A percentile compares a stretch with the other conserved stretches of the same genome.
Evolutionary conservation across 164 flowering plant species (phyloP).

Genomic region (Vitis labrusca): DNA sequence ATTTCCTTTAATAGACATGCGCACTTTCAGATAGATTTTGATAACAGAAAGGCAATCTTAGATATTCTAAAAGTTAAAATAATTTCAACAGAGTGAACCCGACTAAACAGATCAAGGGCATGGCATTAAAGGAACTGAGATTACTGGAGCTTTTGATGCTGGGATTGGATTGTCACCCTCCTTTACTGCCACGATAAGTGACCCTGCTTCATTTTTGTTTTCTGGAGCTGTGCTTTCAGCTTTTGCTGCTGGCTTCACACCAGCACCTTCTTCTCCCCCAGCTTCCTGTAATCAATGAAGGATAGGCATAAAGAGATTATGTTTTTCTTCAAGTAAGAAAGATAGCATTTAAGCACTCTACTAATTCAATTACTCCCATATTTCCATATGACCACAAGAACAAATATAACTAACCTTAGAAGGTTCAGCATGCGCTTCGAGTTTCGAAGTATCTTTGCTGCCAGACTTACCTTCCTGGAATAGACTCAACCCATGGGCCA

Average conservation of each 20-base stretch:
- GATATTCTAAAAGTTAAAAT: no score
- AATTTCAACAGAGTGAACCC: no score
- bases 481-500: slow-evolving; percentile 84
- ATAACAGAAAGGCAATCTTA: no score
- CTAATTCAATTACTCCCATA: background rate
- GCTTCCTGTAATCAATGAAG: slow-evolving; percentile 27
- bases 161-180: slow-evolving; percentile 47
- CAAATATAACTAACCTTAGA: slow-evolving; percentile 44
- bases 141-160: slow-evolving; percentile 51
- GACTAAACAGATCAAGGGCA: no score
- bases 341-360: background rate
- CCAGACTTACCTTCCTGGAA: slow-evolving; percentile 64
- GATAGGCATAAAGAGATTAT: slow-evolving; percentile 1
- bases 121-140: background rate
- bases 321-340: background rate
- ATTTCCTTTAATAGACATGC: no score
- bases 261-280: slow-evolving; percentile 22
- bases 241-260: slow-evolving; percentile 49
- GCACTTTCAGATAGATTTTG: no score
- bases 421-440: slow-evolving; percentile 49
- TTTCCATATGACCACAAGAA: background rate
- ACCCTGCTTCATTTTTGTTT: slow-evolving; percentile 50
- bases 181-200: slow-evolving; percentile 39
- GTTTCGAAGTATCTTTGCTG: slow-evolving; percentile 42
- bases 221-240: slow-evolving; percentile 36